A percentile compares a stretch with the other conserved stretches of the same genome.
These are phyloP conservation scores for Fusarium subglutinans DNA, from an alignment of 2,329 filamentous ascomycete genomes.

Conservation along the genomic window DNA sequence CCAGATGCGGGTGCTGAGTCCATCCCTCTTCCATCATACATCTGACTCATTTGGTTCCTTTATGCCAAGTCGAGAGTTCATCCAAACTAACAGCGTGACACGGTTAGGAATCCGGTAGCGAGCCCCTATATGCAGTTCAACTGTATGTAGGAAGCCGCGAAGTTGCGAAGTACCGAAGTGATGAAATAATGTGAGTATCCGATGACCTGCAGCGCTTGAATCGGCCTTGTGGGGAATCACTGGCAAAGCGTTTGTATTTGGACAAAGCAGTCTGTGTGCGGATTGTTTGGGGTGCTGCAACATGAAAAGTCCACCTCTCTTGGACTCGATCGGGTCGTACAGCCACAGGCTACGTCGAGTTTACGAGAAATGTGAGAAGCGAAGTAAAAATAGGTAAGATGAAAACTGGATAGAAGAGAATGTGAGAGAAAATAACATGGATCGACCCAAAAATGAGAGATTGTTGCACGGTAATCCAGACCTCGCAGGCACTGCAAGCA, in stretches of 20 bases:
- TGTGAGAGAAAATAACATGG: slow-evolving; percentile 30
- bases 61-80: slow-evolving; percentile 32
- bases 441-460: slow-evolving; percentile 29
- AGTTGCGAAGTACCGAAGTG: slow-evolving; percentile 19
- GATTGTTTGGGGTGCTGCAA: slow-evolving; percentile 34
- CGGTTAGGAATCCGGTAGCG: slow-evolving; percentile 17
- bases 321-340: slow-evolving; percentile 35
- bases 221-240: slow-evolving; percentile 12
- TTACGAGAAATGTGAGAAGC: slow-evolving; percentile 22
- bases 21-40: slow-evolving; percentile 64
- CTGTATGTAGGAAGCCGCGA: slow-evolving; percentile 37
- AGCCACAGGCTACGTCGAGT: slow-evolving; percentile 23
- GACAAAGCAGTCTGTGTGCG: slow-evolving; percentile 36
- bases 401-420: slow-evolving; percentile 31
- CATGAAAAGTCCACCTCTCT: slow-evolving; percentile 37
- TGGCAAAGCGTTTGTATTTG: slow-evolving; percentile 35
- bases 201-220: slow-evolving; percentile 22
- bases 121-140: slow-evolving; percentile 32
- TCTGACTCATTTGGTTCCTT: slow-evolving; percentile 62
- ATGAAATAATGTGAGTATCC: slow-evolving; percentile 26
- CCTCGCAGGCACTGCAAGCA: slow-evolving; percentile 32
- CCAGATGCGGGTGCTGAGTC: slow-evolving; percentile 57
- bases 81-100: slow-evolving; percentile 30
- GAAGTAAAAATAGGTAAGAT: slow-evolving; percentile 2
- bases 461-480: slow-evolving; percentile 40